Evolutionary conservation across 179 eudicot genomes (phyloP).

Genomic region (Sideroxylon spinosum): DNA sequence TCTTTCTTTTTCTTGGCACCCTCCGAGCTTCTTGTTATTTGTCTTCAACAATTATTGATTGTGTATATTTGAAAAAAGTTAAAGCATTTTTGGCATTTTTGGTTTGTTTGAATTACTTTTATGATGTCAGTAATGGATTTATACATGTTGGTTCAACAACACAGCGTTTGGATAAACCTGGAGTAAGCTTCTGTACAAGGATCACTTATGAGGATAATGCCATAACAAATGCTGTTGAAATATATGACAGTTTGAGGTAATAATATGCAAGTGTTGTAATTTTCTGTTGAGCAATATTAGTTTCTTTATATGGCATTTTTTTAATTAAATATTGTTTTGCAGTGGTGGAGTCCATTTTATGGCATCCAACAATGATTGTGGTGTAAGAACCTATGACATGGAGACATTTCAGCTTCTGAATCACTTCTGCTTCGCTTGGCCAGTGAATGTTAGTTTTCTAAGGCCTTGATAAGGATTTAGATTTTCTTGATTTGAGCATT

Average conservation of each 20-base stretch:
- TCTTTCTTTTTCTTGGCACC: no score
- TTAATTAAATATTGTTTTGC: constrained; percentile 25
- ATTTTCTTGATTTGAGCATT: background rate
- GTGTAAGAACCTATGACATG: constrained; percentile 73
- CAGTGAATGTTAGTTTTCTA: constrained; percentile 67
- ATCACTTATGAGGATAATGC: constrained; percentile 83
- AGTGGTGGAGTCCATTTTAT: constrained; percentile 71
- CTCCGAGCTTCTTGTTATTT: background rate
- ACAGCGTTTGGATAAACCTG: constrained; percentile 70
- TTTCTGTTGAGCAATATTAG: background rate
- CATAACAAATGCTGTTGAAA: constrained; percentile 88
- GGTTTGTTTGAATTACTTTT: constrained; percentile 13
- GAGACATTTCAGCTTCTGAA: constrained; percentile 70
- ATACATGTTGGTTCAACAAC: constrained; percentile 7
- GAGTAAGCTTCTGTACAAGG: constrained; percentile 72
- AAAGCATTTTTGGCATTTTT: background rate
- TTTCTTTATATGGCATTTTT: background rate
- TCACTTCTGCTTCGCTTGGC: constrained; percentile 76
- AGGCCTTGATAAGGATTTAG: background rate
- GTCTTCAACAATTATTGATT: background rate
- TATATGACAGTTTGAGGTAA: constrained; percentile 64
- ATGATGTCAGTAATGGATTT: constrained; percentile 5
- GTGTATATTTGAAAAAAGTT: background rate
- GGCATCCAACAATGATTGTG: constrained; percentile 78
- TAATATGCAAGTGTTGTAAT: background rate